Conservation (phyloP, 768 basidiomycete genomes). For the Russula vinacea region DNA sequence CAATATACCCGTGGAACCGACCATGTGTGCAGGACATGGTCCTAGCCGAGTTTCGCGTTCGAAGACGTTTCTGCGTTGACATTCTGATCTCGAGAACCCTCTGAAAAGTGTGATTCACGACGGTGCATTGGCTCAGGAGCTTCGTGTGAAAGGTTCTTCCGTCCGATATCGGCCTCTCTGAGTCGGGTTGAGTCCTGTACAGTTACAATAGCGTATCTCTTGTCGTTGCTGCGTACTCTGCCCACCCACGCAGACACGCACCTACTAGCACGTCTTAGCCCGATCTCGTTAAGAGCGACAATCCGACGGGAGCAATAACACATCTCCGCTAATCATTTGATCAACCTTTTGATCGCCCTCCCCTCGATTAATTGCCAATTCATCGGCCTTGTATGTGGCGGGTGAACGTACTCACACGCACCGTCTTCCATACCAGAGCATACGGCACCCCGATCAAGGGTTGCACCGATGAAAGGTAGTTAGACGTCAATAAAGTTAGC, state of each 20-base stretch:
- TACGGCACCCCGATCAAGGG: not conserved
- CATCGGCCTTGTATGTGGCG: not conserved
- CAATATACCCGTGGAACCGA: conserved; percentile 17
- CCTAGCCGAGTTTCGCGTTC: conserved; percentile 1
- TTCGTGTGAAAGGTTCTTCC: conserved; percentile 4
- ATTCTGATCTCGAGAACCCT: conserved; percentile 3
- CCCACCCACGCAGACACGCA: not conserved
- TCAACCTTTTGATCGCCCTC: conserved; percentile 1
- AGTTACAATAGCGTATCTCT: not conserved
- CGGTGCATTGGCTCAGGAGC: conserved; percentile 4
- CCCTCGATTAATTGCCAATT: conserved; percentile 14
- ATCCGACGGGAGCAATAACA: not conserved
- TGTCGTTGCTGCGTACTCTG: not conserved
- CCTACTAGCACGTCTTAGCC: not conserved
- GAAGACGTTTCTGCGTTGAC: conserved; percentile 10
- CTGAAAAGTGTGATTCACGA: not conserved
- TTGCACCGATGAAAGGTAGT: not conserved
- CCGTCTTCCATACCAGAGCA: not conserved
- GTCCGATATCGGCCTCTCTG: not conserved
- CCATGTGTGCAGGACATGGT: not conserved
- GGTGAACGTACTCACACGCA: not conserved
- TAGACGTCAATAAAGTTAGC: conserved; percentile 1
- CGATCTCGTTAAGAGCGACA: not conserved
- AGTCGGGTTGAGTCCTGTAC: not conserved
- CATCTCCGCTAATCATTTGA: conserved; percentile 9